A percentile compares a stretch with the other conserved stretches of the same genome.
phyloP scores from a whole-genome alignment of 441 rosid genomes.

The Manihot esculenta region DNA sequence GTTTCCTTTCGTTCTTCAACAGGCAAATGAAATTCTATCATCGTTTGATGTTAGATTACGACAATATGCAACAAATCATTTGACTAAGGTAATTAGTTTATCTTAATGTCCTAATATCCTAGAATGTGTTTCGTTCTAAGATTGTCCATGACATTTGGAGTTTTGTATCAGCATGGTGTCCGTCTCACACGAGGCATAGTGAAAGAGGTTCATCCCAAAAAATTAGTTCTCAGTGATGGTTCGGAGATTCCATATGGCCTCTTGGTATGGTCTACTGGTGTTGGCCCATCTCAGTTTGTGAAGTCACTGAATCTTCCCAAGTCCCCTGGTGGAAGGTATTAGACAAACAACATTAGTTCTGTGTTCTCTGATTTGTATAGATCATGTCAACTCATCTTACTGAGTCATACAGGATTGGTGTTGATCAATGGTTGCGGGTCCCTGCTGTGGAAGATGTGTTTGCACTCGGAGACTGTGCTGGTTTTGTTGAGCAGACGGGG shows the following conservation, averaged over 20 bases:
- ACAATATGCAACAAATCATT: constrained; percentile 76
- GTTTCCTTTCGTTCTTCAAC: constrained; percentile 7
- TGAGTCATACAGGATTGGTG: constrained; percentile 54
- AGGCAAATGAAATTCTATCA: constrained; percentile 91
- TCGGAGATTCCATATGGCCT: constrained; percentile 85
- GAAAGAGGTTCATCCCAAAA: constrained; percentile 77
- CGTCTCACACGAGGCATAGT: constrained; percentile 73
- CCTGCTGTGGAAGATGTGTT: constrained; percentile 81
- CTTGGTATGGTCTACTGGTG: constrained; percentile 93
- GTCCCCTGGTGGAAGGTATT: constrained; percentile 87
- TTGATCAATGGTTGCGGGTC: constrained; percentile 76
- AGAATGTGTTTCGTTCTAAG: constrained; percentile 8
- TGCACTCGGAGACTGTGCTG: constrained; percentile 92
- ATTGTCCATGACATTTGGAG: constrained; percentile 15
- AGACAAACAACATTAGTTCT: constrained; percentile 1
- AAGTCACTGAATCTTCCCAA: constrained; percentile 71
- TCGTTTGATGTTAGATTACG: constrained; percentile 78
- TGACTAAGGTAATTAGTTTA: constrained; percentile 54
- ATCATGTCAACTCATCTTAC: no score
- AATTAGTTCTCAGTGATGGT: constrained; percentile 71
- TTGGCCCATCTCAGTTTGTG: constrained; percentile 84
- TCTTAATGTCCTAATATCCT: not conserved
- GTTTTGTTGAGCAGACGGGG: constrained; percentile 79
- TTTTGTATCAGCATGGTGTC: constrained; percentile 62
- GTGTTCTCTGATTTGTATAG: not conserved